Base-by-base conservation (phyloP, 768 basidiomycete species). In the Dacryopinax spathularia region DNA sequence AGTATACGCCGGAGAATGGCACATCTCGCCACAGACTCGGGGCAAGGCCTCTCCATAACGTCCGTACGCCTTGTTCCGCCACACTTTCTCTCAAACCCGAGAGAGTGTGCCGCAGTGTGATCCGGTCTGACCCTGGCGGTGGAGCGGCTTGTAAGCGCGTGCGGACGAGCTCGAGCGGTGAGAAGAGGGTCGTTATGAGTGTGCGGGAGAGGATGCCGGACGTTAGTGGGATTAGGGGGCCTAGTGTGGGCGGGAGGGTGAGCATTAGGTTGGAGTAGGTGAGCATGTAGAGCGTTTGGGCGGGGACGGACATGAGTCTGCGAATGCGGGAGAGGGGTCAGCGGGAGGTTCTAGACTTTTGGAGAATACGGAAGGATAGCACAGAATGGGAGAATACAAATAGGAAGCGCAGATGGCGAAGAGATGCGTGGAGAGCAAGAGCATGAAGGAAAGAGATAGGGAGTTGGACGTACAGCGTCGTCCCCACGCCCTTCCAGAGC, bases 11-110 rank as follows among this genome's bases (percentile, higher is more conserved):
- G 37, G 90, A 92, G 72, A 99, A 99, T 0, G 96, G 95, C 5
- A 98, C 94, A 69, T 99, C 96, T 60, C 96, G 82, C 93, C 93
- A 97, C 9, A 99, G 78, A 3, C 92, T 95, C 1, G 94, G 83
- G 0, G 88, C 88, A 7, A 99, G 79, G 0, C 96, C 96, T 62
- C 91, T 80, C 91, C 92, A 99, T 29, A 98, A 80, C 60, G 82
- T 86, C 10, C 77, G 73, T 5, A 85, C 68, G 5, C 94, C 95
- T 43, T 87, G 78, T 34, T 76, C 71, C 27, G 78, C 80, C 12
- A 88, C 85, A 12, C 89, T 74, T 0, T 68, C 71, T 0, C 81
- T 79, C 64, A 94, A 77, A 2, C 86, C 83, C 36, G 75, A 63
- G 22, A 93, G 78, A 12, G 89, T 87, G 41, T 88, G 88, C 41